Percentiles rank a stretch among this genome's conserved stretches.
phyloP scores from a whole-genome alignment of 306 rosid species.

The Dryas alaskensis region DNA sequence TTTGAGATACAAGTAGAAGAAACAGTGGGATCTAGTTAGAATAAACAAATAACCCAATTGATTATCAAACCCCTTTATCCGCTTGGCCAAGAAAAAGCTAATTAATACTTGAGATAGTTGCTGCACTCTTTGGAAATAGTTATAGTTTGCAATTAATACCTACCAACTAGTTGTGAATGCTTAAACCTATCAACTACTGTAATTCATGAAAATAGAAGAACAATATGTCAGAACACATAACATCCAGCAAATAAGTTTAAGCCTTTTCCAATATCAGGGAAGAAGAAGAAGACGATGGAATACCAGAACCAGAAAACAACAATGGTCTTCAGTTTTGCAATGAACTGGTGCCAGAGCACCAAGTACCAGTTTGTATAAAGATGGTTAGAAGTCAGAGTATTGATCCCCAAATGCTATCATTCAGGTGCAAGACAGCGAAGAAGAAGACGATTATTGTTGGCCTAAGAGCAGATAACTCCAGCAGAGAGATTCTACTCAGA shows the following conservation, averaged over 20 bases:
- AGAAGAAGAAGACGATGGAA: background rate
- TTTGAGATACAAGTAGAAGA: no score
- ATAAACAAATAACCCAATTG: no score
- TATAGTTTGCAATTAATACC: constrained; percentile 5
- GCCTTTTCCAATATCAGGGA: no score
- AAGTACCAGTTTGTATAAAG: background rate
- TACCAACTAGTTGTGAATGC: constrained; percentile 18
- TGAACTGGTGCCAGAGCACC: background rate
- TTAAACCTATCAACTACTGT: constrained; percentile 8
- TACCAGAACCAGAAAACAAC: background rate
- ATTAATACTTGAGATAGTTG: background rate
- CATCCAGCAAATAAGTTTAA: background rate
- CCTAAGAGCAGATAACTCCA: constrained; percentile 28
- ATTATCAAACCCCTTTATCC: no score
- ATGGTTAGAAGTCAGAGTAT: constrained; percentile 21
- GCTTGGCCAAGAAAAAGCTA: no score
- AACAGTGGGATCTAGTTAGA: no score
- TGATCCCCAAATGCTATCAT: constrained; percentile 28
- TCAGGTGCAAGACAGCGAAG: constrained; percentile 24
- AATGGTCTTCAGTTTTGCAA: background rate
- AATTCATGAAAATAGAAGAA: background rate
- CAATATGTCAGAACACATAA: background rate
- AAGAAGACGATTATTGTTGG: constrained; percentile 33
- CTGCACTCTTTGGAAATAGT: background rate
- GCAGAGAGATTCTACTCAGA: constrained; percentile 43